phyloP scores from a whole-genome alignment of 129 eudicot species.

The Calendula officinalis region DNA sequence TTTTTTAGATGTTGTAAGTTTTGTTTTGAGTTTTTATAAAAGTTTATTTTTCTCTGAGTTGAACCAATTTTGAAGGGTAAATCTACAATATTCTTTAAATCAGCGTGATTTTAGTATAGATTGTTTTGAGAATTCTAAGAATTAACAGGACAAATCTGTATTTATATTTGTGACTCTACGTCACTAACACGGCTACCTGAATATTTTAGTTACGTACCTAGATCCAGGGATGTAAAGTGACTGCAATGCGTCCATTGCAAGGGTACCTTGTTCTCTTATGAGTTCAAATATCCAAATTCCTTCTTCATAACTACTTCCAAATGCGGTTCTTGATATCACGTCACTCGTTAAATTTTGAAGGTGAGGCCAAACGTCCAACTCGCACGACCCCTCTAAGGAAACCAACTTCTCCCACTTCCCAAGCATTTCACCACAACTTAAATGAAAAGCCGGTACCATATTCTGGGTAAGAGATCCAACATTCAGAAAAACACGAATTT shows the following conservation, averaged over 20 bases:
- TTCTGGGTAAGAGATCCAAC: constrained; percentile 6
- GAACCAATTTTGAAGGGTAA: no score
- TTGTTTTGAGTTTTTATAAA: no score
- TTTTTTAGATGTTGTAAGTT: no score
- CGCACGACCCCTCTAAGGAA: constrained; percentile 23
- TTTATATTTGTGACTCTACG: no score
- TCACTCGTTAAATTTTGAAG: constrained; percentile 33
- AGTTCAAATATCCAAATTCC: constrained; percentile 34
- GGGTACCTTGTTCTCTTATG: constrained; percentile 28
- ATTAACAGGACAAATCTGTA: no score
- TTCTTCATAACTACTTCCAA: constrained; percentile 35
- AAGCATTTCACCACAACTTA: constrained; percentile 26
- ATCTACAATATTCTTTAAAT: no score
- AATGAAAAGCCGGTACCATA: constrained; percentile 32
- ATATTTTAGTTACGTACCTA: neutral
- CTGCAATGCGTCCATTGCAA: constrained; percentile 15
- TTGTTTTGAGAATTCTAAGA: no score
- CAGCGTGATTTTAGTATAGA: no score
- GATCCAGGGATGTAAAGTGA: constrained; percentile 37
- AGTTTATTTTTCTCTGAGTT: no score
- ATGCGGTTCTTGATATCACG: constrained; percentile 34
- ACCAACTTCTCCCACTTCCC: constrained; percentile 28
- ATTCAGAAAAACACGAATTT: neutral
- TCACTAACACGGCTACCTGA: neutral
- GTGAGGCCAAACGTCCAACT: constrained; percentile 37